phyloP scores from a whole-genome alignment of 257 asterid species.

The Salvia hispanica region DNA sequence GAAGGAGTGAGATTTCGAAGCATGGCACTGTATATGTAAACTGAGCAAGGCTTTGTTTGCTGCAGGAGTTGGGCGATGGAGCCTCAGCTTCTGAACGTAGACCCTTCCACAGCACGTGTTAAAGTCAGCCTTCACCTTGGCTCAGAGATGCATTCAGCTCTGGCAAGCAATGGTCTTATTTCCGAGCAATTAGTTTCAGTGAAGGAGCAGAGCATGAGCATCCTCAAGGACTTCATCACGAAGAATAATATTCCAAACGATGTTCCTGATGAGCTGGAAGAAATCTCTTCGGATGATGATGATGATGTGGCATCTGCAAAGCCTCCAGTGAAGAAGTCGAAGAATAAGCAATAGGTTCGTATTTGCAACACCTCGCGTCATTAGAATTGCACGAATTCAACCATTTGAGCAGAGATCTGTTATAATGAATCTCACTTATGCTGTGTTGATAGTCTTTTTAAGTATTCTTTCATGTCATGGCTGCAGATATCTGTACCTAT shows the following conservation, averaged over 20 bases:
- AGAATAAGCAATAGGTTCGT: conserved; percentile 54
- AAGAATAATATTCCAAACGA: conserved; percentile 77
- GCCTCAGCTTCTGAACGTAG: conserved; percentile 34
- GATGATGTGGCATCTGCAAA: conserved; percentile 41
- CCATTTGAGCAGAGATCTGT: background rate
- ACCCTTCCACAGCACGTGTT: conserved; percentile 39
- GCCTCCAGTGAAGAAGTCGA: conserved; percentile 70
- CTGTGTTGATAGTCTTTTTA: no score
- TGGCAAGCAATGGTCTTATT: conserved; percentile 56
- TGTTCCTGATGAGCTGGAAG: conserved; percentile 86
- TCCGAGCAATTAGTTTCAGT: conserved; percentile 73
- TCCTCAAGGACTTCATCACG: conserved; percentile 82
- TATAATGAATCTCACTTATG: no score
- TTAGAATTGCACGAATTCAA: background rate
- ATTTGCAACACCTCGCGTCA: background rate
- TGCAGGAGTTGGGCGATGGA: conserved; percentile 48
- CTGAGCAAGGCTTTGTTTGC: conserved; percentile 14
- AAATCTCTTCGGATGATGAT: conserved; percentile 77
- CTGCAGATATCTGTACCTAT: no score
- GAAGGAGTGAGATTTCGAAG: no score
- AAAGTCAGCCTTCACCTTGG: conserved; percentile 78
- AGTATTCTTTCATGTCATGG: no score
- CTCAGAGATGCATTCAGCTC: conserved; percentile 61
- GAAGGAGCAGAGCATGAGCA: conserved; percentile 83
- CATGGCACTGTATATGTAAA: background rate